Evolutionary conservation across 306 rosid genomes (phyloP).

Genomic region (Vigna nakashimae): DNA sequence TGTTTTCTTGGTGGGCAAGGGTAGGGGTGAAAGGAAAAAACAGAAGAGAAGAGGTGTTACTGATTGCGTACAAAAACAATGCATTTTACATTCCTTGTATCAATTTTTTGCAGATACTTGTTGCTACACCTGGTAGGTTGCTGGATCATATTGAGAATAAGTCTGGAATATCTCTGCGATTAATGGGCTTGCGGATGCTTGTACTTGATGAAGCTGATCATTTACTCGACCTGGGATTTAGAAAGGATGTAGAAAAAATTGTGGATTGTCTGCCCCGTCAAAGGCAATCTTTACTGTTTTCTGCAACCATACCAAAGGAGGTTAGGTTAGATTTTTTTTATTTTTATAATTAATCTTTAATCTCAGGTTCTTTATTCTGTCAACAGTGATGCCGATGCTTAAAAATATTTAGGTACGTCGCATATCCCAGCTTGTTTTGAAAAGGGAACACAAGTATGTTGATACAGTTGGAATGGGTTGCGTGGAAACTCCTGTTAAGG

Average conservation of each 20-base stretch:
- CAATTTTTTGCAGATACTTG: slow-evolving; percentile 71
- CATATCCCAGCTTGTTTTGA: slow-evolving; percentile 90
- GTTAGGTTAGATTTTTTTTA: slow-evolving; percentile 52
- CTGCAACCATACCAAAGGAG: slow-evolving; percentile 97
- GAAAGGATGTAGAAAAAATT: slow-evolving; percentile 88
- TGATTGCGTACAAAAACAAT: slow-evolving; percentile 36
- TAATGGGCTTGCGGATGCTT: slow-evolving; percentile 90
- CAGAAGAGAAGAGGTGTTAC: background rate
- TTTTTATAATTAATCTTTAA: slow-evolving; percentile 11
- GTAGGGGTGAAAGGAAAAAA: background rate
- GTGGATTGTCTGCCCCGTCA: slow-evolving; percentile 94
- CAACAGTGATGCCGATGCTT: slow-evolving; percentile 37
- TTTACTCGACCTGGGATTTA: slow-evolving; percentile 90
- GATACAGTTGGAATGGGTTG: slow-evolving; percentile 90
- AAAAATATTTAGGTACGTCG: slow-evolving; percentile 76
- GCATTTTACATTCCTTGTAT: slow-evolving; percentile 9
- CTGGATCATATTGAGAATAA: slow-evolving; percentile 90
- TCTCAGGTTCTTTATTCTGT: slow-evolving; percentile 32
- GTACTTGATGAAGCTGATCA: slow-evolving; percentile 95
- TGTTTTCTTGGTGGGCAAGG: slow-evolving; percentile 5
- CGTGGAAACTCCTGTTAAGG: slow-evolving; percentile 85
- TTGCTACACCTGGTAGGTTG: slow-evolving; percentile 97
- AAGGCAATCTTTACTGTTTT: slow-evolving; percentile 83
- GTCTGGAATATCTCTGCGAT: slow-evolving; percentile 78
- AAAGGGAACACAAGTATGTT: slow-evolving; percentile 80